Base-by-base conservation (phyloP, 495 filamentous ascomycete species). In the Apiosordaria backusii region DNA sequence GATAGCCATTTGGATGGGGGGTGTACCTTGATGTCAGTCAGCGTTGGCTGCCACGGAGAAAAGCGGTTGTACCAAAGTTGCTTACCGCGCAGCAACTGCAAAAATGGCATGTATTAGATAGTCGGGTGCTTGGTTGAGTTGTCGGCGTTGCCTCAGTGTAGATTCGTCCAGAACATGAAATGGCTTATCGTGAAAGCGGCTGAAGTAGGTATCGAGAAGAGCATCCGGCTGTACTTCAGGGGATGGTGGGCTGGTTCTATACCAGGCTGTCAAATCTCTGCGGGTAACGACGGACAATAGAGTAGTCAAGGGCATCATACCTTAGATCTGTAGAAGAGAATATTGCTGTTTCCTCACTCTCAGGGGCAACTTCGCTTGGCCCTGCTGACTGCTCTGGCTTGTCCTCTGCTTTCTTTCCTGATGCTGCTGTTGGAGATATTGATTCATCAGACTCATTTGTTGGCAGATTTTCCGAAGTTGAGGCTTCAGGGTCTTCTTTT, bases 111-210 rank as follows among this genome's bases (percentile, higher is more conserved):
- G 82, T 6, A 88, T 74, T 40, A 94, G 76, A 73, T 83, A 84
- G 1, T 69, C 64, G 2, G 90, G 88, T 5, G 93, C 78, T 71
- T 89, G 87, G 53, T 85, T 85, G n/a, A 85, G 69, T 67, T 87
- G 85, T 65, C 90, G 77, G 18, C 86, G 81, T 74, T 92, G 88
- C 52, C 91, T 83, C 3, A 88, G 87, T 0, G 81, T 81, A 0
- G 86, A 74, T 74, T 96, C 92, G 66, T 96, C 90, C 2, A 96
- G 75, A 60, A 96, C 86, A 66, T 88, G 83, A 65, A 89, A 93
- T 13, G 92, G 90, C 68, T 92, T 92, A 50, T 87, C 88, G 72
- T 94, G 90, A 50, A 92, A 81, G 45, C 89, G 85, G 15, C 82
- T 75, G 75, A 96, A 96, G 72, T 89, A 96, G 5, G 86, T 85